phyloP scores from a whole-genome alignment of 768 basidiomycete genomes.

The Hypholoma sublateritium region DNA sequence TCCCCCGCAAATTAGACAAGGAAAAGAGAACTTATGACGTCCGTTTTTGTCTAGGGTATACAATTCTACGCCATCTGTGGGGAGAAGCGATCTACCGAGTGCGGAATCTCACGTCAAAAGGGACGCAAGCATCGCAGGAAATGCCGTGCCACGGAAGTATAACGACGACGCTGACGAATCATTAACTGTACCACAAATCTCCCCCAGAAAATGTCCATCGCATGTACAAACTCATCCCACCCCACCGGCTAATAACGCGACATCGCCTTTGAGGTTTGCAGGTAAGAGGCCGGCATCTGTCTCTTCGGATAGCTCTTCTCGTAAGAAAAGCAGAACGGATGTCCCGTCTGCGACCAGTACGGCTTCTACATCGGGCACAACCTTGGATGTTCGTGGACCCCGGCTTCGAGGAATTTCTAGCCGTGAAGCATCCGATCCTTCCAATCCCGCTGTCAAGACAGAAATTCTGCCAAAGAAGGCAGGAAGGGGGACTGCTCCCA shows the following conservation, averaged over 20 bases:
- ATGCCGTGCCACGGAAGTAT: neutral
- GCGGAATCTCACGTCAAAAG: neutral
- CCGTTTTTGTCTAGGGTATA: slow-evolving; percentile 14
- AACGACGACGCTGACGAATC: slow-evolving; percentile 10
- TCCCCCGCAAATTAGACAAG: neutral
- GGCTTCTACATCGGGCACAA: neutral
- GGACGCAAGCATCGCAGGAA: neutral
- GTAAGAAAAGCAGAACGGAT: slow-evolving; percentile 16
- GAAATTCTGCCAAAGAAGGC: slow-evolving; percentile 7
- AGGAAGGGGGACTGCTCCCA: slow-evolving; percentile 3
- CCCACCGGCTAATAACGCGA: slow-evolving; percentile 20
- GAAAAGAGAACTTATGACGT: neutral
- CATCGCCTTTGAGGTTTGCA: slow-evolving; percentile 41
- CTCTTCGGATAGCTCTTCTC: slow-evolving; percentile 5
- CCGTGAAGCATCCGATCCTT: neutral
- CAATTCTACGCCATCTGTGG: neutral
- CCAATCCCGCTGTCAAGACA: slow-evolving; percentile 5
- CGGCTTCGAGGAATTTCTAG: slow-evolving; percentile 1
- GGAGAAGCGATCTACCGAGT: neutral
- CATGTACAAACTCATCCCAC: slow-evolving; percentile 8
- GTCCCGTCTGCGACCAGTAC: neutral
- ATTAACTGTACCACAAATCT: slow-evolving; percentile 23
- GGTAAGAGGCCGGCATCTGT: slow-evolving; percentile 46
- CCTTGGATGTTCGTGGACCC: neutral
- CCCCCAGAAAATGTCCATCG: slow-evolving; percentile 18